A percentile compares a stretch with the other conserved stretches of the same genome.
Conservation (phyloP, 2,329 filamentous ascomycete genomes). For the Xenosphaeropsis pyriputrescens region DNA sequence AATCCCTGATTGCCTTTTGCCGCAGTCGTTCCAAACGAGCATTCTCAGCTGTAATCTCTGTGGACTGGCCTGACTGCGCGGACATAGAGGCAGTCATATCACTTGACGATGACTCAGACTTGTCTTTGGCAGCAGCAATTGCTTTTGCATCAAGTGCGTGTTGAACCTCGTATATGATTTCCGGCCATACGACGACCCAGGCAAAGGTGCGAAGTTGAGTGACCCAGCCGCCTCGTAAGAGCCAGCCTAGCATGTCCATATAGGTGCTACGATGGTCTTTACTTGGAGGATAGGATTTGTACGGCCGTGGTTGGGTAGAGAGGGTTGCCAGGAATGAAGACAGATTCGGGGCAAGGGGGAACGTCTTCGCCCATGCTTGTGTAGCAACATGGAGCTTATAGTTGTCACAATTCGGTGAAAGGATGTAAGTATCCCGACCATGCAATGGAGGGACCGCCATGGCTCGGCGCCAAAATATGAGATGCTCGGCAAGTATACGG, state of each 20-base stretch:
- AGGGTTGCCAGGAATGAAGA: conserved; percentile 79
- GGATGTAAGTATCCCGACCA: conserved; percentile 77
- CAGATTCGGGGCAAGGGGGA: conserved; percentile 70
- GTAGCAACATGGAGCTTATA: conserved; percentile 54
- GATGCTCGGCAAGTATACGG: conserved; percentile 76
- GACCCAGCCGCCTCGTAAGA: conserved; percentile 85
- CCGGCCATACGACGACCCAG: conserved; percentile 71
- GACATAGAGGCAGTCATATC: conserved; percentile 2
- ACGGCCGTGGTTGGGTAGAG: conserved; percentile 67
- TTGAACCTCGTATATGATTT: conserved; percentile 71
- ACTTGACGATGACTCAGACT: conserved; percentile 3
- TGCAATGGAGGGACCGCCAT: conserved; percentile 85
- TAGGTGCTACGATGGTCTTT: conserved; percentile 80
- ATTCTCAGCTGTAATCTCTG: conserved; percentile 41
- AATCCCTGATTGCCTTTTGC: conserved; percentile 35
- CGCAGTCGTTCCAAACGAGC: conserved; percentile 46
- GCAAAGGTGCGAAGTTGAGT: conserved; percentile 86
- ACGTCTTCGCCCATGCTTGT: conserved; percentile 59
- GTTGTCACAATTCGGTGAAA: conserved; percentile 80
- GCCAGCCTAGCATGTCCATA: conserved; percentile 83
- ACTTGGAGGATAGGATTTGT: conserved; percentile 71
- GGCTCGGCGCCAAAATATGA: conserved; percentile 91
- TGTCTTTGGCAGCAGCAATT: conserved; percentile 22
- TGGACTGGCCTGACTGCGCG: conserved; percentile 20
- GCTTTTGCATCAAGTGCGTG: conserved; percentile 54